phyloP scores from a whole-genome alignment of 1,284 basidiomycete genomes.

The Sanghuangporus baumii region DNA sequence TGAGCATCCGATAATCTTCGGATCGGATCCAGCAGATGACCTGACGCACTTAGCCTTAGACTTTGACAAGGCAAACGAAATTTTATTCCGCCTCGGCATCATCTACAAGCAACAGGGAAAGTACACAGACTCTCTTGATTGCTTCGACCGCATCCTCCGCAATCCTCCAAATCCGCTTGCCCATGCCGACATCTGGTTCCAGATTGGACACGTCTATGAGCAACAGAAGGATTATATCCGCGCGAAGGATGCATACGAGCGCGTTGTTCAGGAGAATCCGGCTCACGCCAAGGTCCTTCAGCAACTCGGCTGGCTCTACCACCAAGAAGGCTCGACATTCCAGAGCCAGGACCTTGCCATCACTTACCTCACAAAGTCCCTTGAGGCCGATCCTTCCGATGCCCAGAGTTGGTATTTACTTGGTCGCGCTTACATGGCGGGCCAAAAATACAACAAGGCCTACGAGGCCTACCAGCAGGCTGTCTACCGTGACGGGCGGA shows the following conservation, averaged over 20 bases:
- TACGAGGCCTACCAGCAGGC: constrained; percentile 99
- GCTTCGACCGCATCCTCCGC: constrained; percentile 94
- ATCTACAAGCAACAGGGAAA: constrained; percentile 99
- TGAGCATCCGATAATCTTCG: constrained; percentile 29
- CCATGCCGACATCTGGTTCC: constrained; percentile 99
- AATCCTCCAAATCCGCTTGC: constrained; percentile 95
- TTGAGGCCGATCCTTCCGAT: constrained; percentile 95
- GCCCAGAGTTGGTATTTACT: constrained; percentile 99
- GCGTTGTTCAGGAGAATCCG: constrained; percentile 92
- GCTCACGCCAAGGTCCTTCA: constrained; percentile 96
- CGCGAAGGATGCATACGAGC: constrained; percentile 95
- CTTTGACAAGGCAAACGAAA: constrained; percentile 99
- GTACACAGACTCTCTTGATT: constrained; percentile 78
- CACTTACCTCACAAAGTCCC: constrained; percentile 88
- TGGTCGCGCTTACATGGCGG: constrained; percentile 97
- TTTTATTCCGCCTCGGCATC: constrained; percentile 96
- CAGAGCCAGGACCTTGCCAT: constrained; percentile 95
- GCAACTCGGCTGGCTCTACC: constrained; percentile 96
- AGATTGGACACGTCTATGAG: constrained; percentile 98
- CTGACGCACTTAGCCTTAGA: constrained; percentile 41
- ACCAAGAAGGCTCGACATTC: constrained; percentile 91
- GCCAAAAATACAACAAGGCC: constrained; percentile 99
- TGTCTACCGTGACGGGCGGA: constrained; percentile 96
- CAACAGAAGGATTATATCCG: constrained; percentile 88
- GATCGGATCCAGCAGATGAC: constrained; percentile 32